These are phyloP conservation scores for Solanum aculeatissimum DNA, from an alignment of 305 asterid species.

Conservation along the genomic window DNA sequence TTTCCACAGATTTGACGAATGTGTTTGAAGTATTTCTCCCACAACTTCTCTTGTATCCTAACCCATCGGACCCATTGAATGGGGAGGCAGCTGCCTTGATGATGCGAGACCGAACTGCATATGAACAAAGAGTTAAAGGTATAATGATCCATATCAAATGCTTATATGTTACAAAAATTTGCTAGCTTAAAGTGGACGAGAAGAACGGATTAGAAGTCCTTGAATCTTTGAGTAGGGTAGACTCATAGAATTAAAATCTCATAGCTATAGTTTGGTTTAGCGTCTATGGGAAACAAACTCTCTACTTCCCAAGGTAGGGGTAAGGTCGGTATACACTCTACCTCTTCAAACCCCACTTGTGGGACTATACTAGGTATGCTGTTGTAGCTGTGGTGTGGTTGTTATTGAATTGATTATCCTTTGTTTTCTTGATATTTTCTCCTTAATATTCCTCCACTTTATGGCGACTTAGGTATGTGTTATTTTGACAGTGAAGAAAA, in stretches of 20 bases:
- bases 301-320: neutral
- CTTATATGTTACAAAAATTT: neutral
- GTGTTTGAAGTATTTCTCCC: slow-evolving; percentile 91
- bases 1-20: slow-evolving; percentile 57
- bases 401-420: neutral
- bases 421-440: neutral
- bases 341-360: neutral
- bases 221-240: neutral
- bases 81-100: slow-evolving; percentile 89
- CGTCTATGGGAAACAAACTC: neutral
- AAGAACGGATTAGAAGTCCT: neutral
- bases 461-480: neutral
- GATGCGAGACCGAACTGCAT: slow-evolving; percentile 78
- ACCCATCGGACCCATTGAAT: slow-evolving; percentile 85
- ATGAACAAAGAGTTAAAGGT: slow-evolving; percentile 84
- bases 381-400: neutral
- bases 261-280: neutral
- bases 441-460: neutral
- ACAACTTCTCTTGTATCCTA: slow-evolving; percentile 83
- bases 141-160: neutral
- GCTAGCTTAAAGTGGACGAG: neutral
- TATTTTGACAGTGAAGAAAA: neutral
- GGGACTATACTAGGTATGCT: neutral
- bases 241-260: neutral
- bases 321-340: neutral